Evolutionary conservation across 2,329 filamentous ascomycete genomes (phyloP).

Genomic region (Verticillium albo-atrum): DNA sequence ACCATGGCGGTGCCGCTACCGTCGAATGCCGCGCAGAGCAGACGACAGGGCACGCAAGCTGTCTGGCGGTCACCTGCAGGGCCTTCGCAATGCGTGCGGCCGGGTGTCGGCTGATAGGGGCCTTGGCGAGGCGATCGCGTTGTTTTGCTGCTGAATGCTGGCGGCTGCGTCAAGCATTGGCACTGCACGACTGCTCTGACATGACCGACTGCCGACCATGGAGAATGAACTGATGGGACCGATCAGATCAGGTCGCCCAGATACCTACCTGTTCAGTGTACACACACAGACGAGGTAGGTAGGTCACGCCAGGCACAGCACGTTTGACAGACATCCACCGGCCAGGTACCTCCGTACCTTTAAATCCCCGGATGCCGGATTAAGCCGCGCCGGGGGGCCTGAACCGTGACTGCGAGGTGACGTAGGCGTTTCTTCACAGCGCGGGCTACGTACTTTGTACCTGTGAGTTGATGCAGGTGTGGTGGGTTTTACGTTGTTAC

Average conservation of each 20-base stretch:
- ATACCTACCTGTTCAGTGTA: too few relatives aligned
- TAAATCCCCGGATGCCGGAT: neutral
- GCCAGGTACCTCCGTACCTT: neutral
- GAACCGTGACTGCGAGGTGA: neutral
- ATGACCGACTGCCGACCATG: too few relatives aligned
- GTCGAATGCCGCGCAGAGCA: neutral
- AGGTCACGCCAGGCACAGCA: too few relatives aligned
- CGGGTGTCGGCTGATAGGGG: neutral
- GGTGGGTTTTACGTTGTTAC: too few relatives aligned
- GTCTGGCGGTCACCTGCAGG: neutral
- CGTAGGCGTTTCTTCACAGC: neutral
- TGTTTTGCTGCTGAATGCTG: too few relatives aligned
- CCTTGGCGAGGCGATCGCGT: neutral
- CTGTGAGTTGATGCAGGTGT: too few relatives aligned
- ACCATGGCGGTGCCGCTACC: neutral
- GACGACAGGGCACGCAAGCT: neutral
- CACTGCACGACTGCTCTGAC: too few relatives aligned
- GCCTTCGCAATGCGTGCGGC: neutral
- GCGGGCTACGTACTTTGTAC: too few relatives aligned
- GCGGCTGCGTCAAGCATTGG: neutral
- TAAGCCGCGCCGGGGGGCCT: neutral
- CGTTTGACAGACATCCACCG: too few relatives aligned
- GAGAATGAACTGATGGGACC: too few relatives aligned
- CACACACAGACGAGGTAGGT: too few relatives aligned
- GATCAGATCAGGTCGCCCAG: too few relatives aligned